Evolutionary conservation across 768 basidiomycete genomes (phyloP).

Genomic region (Psilocybe tampanensis): DNA sequence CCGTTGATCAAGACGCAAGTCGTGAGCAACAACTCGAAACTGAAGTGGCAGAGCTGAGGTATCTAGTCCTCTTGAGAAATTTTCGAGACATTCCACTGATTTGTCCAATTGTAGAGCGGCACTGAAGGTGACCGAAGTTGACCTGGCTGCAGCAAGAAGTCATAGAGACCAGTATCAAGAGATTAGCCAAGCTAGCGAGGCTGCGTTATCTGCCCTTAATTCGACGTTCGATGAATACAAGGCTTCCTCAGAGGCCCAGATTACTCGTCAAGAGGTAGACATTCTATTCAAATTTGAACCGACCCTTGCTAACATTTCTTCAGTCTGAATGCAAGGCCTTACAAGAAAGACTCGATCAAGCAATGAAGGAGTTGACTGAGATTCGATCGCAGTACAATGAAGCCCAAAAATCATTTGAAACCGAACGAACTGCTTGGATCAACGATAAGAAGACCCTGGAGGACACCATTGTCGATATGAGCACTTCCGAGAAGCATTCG

Average conservation of each 20-base stretch:
- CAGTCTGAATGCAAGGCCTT: constrained; percentile 69
- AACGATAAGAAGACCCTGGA: constrained; percentile 84
- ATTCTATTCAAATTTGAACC: neutral
- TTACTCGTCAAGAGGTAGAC: constrained; percentile 68
- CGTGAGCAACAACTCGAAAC: constrained; percentile 81
- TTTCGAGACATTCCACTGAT: neutral
- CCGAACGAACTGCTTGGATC: constrained; percentile 69
- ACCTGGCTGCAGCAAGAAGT: constrained; percentile 66
- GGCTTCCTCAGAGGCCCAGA: constrained; percentile 66
- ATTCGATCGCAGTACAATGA: constrained; percentile 53
- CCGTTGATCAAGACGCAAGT: constrained; percentile 47
- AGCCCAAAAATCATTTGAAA: constrained; percentile 65
- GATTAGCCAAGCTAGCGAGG: constrained; percentile 82
- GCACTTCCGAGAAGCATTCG: constrained; percentile 67
- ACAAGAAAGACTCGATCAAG: constrained; percentile 58
- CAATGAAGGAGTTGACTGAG: constrained; percentile 56
- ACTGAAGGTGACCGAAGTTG: constrained; percentile 78
- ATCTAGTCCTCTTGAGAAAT: constrained; percentile 25
- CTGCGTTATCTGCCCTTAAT: constrained; percentile 70
- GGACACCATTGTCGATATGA: constrained; percentile 81
- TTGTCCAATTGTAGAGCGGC: constrained; percentile 49
- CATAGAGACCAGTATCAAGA: constrained; percentile 87
- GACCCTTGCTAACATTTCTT: neutral
- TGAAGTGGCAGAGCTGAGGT: constrained; percentile 88
- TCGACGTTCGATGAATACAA: constrained; percentile 82